These are phyloP conservation scores for Phialophora tarda DNA, from an alignment of 2,329 filamentous ascomycete genomes.

Conservation along the genomic window DNA sequence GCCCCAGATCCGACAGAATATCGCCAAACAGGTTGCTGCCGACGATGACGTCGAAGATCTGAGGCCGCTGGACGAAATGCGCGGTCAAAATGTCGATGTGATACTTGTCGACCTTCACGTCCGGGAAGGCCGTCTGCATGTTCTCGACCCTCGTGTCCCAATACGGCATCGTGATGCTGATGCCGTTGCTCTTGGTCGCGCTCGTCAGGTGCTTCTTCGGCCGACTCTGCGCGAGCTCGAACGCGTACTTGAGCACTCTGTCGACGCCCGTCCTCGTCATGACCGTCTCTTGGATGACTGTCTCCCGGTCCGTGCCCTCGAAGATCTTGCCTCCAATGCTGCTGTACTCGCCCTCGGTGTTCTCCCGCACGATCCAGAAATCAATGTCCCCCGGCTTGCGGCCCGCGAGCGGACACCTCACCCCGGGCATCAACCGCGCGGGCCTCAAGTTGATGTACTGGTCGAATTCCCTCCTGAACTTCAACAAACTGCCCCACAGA, in stretches of 20 bases:
- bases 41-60: constrained; percentile 81
- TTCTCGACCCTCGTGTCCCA: constrained; percentile 56
- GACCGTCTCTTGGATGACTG: constrained; percentile 94
- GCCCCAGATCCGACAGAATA: constrained; percentile 90
- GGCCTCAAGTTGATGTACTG: constrained; percentile 64
- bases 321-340: constrained; percentile 64
- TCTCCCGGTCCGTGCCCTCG: constrained; percentile 63
- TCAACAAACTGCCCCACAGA: constrained; percentile 61
- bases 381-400: constrained; percentile 57
- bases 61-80: constrained; percentile 95
- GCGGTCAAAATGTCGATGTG: constrained; percentile 98
- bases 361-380: constrained; percentile 83
- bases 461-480: constrained; percentile 61
- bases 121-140: constrained; percentile 90
- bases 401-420: constrained; percentile 56
- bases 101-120: constrained; percentile 95
- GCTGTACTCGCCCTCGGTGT: constrained; percentile 99
- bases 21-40: constrained; percentile 92
- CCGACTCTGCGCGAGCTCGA: constrained; percentile 93
- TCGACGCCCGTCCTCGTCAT: constrained; percentile 91
- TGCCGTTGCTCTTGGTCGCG: constrained; percentile 99
- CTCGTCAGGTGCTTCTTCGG: constrained; percentile 98
- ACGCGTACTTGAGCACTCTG: constrained; percentile 94
- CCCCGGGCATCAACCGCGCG: constrained; percentile 59
- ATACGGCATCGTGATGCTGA: constrained; percentile 83